Conservation (phyloP, 768 basidiomycete species). For the Suillus subaureus region DNA sequence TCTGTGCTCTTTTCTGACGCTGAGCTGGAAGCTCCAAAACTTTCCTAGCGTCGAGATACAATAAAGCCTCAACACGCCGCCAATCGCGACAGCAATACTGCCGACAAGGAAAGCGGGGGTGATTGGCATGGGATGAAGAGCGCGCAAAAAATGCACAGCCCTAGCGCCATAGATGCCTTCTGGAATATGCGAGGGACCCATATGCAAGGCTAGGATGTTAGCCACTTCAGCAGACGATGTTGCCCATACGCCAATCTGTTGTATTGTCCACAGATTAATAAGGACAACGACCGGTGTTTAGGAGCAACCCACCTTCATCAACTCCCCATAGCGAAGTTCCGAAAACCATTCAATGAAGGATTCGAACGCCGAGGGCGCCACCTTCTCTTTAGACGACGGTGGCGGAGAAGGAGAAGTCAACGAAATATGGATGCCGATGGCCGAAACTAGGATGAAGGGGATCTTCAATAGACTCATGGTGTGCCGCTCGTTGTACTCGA, state of each 20-base stretch:
- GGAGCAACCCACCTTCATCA: neutral
- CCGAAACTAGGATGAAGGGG: constrained; percentile 22
- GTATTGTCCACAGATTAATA: neutral
- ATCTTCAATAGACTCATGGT: constrained; percentile 24
- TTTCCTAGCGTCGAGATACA: constrained; percentile 28
- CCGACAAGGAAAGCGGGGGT: constrained; percentile 20
- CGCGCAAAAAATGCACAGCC: neutral
- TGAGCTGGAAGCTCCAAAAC: constrained; percentile 32
- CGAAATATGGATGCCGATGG: constrained; percentile 30
- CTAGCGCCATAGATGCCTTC: neutral
- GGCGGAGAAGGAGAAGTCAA: constrained; percentile 24
- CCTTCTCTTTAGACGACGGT: constrained; percentile 20
- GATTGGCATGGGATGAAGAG: neutral
- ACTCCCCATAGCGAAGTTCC: neutral
- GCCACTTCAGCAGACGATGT: neutral
- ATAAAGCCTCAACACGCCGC: constrained; percentile 22
- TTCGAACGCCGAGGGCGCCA: neutral
- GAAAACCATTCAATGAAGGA: neutral
- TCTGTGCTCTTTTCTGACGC: constrained; percentile 23
- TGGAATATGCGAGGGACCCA: neutral
- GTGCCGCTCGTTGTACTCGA: neutral
- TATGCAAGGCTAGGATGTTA: neutral
- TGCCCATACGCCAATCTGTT: neutral
- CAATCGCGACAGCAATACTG: constrained; percentile 16
- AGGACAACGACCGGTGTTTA: neutral